Percentiles rank a stretch among this genome's conserved stretches.
phyloP scores from a whole-genome alignment of 768 basidiomycete species.

The Boletus vermiculosoides region DNA sequence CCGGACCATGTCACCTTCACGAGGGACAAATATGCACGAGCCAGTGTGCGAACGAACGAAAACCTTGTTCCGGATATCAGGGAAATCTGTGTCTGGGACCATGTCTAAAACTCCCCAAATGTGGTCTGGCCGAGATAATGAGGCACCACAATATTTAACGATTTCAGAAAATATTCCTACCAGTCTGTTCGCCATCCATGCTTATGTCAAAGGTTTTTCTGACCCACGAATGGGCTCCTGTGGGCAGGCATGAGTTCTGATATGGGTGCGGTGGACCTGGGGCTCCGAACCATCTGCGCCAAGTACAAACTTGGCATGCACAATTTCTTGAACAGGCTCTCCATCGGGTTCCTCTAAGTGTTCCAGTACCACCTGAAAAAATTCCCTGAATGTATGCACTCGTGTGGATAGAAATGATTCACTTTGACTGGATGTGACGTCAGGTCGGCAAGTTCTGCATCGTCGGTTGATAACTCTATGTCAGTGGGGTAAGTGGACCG shows the following conservation, averaged over 20 bases:
- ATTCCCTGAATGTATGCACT: neutral
- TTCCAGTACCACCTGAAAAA: neutral
- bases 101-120: slow-evolving; percentile 49
- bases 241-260: no score
- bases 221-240: no score
- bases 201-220: no score
- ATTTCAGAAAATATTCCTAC: no score
- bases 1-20: slow-evolving; percentile 46
- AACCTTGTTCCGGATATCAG: slow-evolving; percentile 48
- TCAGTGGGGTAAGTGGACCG: slow-evolving; percentile 31
- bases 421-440: slow-evolving; percentile 25
- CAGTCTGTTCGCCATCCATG: no score
- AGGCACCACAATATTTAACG: no score
- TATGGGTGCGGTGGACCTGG: no score
- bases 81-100: slow-evolving; percentile 50
- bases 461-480: slow-evolving; percentile 29
- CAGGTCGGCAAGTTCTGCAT: slow-evolving; percentile 23
- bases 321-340: no score
- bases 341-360: no score
- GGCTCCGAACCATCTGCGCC: no score
- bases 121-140: slow-evolving; percentile 26
- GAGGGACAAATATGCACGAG: slow-evolving; percentile 52
- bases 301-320: no score
- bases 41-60: slow-evolving; percentile 51
- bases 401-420: neutral